These are phyloP conservation scores for Podila clonocystis DNA, from an alignment of 192 early-diverging fungal genomes.

Conservation along the genomic window DNA sequence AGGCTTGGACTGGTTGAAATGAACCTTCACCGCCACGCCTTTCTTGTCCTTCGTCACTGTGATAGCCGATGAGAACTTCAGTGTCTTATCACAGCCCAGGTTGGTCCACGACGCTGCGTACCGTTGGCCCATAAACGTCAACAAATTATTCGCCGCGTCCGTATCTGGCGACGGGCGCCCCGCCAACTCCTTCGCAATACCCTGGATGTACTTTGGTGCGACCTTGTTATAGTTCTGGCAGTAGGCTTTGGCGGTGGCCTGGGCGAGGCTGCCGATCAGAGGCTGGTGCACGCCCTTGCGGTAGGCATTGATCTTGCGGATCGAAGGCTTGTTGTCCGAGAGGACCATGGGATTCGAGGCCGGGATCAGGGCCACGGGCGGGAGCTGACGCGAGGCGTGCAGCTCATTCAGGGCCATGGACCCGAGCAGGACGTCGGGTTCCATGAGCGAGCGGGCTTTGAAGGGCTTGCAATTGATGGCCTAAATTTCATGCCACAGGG, in stretches of 20 bases:
- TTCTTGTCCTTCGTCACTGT: constrained; percentile 16
- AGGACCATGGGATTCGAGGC: constrained; percentile 29
- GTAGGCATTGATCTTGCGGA: constrained; percentile 18
- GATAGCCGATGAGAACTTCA: constrained; percentile 34
- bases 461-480: constrained; percentile 19
- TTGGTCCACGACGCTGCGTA: constrained; percentile 39
- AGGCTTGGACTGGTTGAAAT: constrained; percentile 40
- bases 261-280: not conserved
- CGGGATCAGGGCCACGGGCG: constrained; percentile 21
- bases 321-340: constrained; percentile 19
- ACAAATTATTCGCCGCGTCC: constrained; percentile 10
- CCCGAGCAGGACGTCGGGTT: constrained; percentile 15
- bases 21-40: constrained; percentile 14
- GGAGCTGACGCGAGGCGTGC: constrained; percentile 13
- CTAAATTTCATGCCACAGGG: not conserved
- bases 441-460: constrained; percentile 39
- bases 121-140: constrained; percentile 42
- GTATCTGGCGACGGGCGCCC: constrained; percentile 10
- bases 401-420: constrained; percentile 46
- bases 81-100: constrained; percentile 25
- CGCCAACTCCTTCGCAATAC: constrained; percentile 2
- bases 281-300: constrained; percentile 25
- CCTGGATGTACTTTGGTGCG: constrained; percentile 19
- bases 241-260: constrained; percentile 16
- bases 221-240: constrained; percentile 15